phyloP scores from a whole-genome alignment of 1,284 basidiomycete genomes.

The Prillingera fragicola region DNA sequence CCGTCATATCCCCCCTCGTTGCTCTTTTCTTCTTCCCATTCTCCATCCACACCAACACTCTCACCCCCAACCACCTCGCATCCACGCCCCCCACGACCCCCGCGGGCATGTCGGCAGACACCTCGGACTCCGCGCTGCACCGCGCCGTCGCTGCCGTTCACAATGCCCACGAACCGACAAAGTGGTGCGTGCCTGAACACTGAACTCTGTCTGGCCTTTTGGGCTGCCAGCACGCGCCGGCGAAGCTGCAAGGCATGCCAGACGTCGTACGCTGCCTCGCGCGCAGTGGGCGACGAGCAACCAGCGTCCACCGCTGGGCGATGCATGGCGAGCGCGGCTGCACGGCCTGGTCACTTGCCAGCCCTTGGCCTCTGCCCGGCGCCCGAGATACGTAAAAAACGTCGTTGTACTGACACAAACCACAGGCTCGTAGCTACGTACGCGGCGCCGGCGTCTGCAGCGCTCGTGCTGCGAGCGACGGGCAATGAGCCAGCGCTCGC shows the following conservation, averaged over 20 bases:
- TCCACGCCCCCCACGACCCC: neutral
- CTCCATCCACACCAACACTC: neutral
- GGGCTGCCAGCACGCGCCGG: neutral
- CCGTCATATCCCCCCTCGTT: neutral
- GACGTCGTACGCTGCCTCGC: neutral
- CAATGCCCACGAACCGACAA: conserved; percentile 19
- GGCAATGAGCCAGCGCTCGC: conserved; percentile 25
- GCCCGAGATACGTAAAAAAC: neutral
- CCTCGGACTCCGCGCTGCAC: conserved; percentile 29
- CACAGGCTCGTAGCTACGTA: conserved; percentile 33
- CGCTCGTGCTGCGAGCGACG: conserved; percentile 19
- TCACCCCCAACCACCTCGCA: neutral
- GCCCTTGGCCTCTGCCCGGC: neutral
- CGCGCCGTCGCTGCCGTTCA: conserved; percentile 18
- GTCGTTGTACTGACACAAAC: neutral
- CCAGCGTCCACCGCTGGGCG: neutral
- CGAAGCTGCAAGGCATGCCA: neutral
- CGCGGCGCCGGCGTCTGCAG: conserved; percentile 9
- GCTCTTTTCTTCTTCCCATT: neutral
- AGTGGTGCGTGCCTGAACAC: too few species aligned
- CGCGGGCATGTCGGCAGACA: conserved; percentile 32
- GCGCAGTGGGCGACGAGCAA: neutral
- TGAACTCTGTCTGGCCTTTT: too few species aligned
- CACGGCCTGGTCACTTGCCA: neutral
- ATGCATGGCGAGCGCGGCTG: neutral